phyloP scores from a whole-genome alignment of 305 asterid species.

The Plantago coronopus region DNA sequence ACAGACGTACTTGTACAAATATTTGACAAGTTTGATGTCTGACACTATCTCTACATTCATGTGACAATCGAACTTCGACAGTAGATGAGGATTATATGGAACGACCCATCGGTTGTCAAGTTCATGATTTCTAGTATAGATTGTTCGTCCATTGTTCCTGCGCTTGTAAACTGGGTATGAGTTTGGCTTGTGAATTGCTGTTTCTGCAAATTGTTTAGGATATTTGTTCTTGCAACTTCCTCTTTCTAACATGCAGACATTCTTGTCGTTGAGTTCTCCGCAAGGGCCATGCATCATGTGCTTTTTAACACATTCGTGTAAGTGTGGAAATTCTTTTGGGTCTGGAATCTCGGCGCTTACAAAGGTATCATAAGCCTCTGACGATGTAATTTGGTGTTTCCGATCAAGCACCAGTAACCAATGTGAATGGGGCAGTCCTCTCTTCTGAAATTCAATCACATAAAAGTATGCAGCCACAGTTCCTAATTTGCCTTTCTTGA shows the following conservation, averaged over 20 bases:
- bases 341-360: background rate
- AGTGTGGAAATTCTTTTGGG: background rate
- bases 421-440: background rate
- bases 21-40: background rate
- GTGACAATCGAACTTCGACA: background rate
- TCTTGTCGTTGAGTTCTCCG: background rate
- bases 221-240: background rate
- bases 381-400: background rate
- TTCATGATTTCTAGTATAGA: no score
- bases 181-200: background rate
- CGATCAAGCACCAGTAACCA: background rate
- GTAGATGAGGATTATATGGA: background rate
- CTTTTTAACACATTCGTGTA: background rate
- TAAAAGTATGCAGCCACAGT: no score
- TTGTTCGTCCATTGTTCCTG: no score
- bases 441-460: no score
- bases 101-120: background rate
- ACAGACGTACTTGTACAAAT: background rate
- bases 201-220: background rate
- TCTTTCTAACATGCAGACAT: background rate
- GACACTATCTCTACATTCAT: background rate
- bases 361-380: background rate
- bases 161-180: background rate
- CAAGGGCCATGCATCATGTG: background rate
- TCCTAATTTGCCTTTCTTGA: no score